Base-by-base conservation (phyloP, 306 rosid species). In the Prunus kanzakura region DNA sequence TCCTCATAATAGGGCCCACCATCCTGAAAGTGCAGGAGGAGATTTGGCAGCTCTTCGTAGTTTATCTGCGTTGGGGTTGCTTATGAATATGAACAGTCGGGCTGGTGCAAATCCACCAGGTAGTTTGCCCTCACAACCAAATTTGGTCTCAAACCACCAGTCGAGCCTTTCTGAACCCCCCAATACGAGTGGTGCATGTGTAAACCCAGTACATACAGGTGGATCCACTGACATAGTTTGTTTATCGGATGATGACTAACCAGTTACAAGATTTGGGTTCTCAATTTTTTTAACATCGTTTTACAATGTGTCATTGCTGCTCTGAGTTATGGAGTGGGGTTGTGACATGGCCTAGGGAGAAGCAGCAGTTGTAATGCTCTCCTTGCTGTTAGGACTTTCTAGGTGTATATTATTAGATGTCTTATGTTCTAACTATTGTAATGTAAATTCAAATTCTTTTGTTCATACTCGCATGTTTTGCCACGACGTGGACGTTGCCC, bases 161-260 rank as follows among this genome's bases (percentile, higher is more conserved):
- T 35, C 18, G 49, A 72, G 78, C 64, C 70, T 12, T 55, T 51
- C 89, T 4, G 78, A 52, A 27, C 47, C 73, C 60, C 75, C 81
- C 67, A n/a, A 47, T 45, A 69, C 69, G 19, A 64, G 60, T 38
- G 76, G 76, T 64, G 15, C 22, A 22, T 77, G 20, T 45, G 84
- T 73, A 35, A 85, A 74, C 73, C 57, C 85, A 8, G 54, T 73
- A 46, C 73, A 56, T 71, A 76, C 82, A 51, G 66, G 80, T 25
- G 78, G 72, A 74, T 58, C 61, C 9, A 7, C 69, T n/a, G 87
- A 88, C 30, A 35, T 90, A 49, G 98, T 92, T 45, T 94, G 84
- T 82, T 84, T 94, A 82, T 94, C 98, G 1, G 97, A 94, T 58
- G 96, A 89, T 68, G 97, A 92, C 69, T 90, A 83, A 88, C 88